Evolutionary conservation across 768 basidiomycete species (phyloP).

Genomic region (Boletus rufocinnamomeus): DNA sequence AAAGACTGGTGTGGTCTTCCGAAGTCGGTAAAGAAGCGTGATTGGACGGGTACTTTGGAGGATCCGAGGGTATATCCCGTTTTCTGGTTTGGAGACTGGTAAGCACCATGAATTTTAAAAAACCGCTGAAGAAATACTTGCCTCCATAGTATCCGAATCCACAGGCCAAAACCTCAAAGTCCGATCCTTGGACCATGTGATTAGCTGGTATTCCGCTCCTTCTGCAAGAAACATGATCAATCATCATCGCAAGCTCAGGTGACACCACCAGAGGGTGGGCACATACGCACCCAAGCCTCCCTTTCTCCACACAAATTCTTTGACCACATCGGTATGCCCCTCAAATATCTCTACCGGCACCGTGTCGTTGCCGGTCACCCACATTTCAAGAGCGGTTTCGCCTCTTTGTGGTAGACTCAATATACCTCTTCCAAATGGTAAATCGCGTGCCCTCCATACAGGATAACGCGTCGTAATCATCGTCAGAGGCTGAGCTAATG

Average conservation of each 20-base stretch:
- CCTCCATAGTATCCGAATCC: slow-evolving; percentile 68
- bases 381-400: slow-evolving; percentile 84
- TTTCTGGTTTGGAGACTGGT: slow-evolving; percentile 40
- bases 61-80: slow-evolving; percentile 46
- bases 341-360: slow-evolving; percentile 73
- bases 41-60: slow-evolving; percentile 27
- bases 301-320: slow-evolving; percentile 96
- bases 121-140: slow-evolving; percentile 25
- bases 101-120: slow-evolving; percentile 2
- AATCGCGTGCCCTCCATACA: slow-evolving; percentile 89
- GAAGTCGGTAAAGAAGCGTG: slow-evolving; percentile 19
- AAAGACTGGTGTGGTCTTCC: slow-evolving; percentile 47
- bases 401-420: slow-evolving; percentile 88
- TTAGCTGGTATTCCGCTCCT: slow-evolving; percentile 57
- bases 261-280: neutral
- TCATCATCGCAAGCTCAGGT: neutral
- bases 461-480: slow-evolving; percentile 80
- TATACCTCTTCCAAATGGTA: slow-evolving; percentile 91
- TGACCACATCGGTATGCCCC: slow-evolving; percentile 91
- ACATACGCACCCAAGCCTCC: slow-evolving; percentile 50
- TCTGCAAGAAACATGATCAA: slow-evolving; percentile 32
- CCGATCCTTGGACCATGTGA: slow-evolving; percentile 88
- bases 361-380: slow-evolving; percentile 39
- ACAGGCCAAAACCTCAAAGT: slow-evolving; percentile 92
- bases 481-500: slow-evolving; percentile 41